A percentile compares a stretch with the other conserved stretches of the same genome.
phyloP scores from a whole-genome alignment of 305 asterid species.

The Fraxinus xanthoxyloides region DNA sequence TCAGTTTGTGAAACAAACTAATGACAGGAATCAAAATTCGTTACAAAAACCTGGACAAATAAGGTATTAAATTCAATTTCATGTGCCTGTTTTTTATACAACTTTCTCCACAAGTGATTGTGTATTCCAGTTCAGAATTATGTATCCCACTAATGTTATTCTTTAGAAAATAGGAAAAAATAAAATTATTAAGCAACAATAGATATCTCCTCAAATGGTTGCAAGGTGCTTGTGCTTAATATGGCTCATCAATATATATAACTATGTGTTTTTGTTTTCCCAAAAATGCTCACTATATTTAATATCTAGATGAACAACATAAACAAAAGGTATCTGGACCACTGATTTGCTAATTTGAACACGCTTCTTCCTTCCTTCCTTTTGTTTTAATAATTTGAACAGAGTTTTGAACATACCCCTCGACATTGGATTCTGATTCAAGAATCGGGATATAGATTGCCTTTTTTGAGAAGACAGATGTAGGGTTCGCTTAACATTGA shows the following conservation, averaged over 20 bases:
- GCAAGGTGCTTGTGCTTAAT: background rate
- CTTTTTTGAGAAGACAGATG: background rate
- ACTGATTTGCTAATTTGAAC: background rate
- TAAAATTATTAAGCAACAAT: background rate
- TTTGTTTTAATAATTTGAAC: background rate
- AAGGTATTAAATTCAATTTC: background rate
- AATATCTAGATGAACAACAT: background rate
- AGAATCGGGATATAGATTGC: background rate
- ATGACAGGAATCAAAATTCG: background rate
- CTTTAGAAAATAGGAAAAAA: background rate
- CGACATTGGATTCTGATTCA: background rate
- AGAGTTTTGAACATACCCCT: background rate
- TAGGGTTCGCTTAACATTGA: background rate
- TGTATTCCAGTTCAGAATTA: background rate
- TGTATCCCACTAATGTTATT: background rate
- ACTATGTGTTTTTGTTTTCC: background rate
- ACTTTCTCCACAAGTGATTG: background rate
- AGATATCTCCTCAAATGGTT: background rate
- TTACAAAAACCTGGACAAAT: background rate
- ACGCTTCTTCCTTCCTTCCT: background rate
- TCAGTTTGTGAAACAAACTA: slow-evolving; percentile 19
- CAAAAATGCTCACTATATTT: background rate
- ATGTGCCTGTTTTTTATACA: background rate
- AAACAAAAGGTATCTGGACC: background rate
- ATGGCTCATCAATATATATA: background rate